Evolutionary conservation across 139 green algal species (phyloP).

Genomic region (Haematococcus lacustris): DNA sequence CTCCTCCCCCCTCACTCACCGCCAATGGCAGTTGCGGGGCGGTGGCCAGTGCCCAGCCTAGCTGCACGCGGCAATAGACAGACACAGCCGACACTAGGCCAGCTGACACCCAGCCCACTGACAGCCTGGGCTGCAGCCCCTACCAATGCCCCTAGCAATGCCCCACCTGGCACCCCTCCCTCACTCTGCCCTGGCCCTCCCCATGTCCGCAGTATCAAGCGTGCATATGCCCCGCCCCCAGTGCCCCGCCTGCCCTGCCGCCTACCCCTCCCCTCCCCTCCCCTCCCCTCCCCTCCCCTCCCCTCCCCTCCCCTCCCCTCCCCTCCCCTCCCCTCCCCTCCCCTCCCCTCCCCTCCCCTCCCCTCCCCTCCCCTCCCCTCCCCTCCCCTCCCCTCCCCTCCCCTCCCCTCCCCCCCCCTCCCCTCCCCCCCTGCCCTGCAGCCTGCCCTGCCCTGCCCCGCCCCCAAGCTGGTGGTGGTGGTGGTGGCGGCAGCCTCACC

Average conservation of each 20-base stretch:
- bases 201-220: not conserved
- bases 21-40: conserved; percentile 33
- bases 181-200: not conserved
- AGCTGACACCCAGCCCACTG: not conserved
- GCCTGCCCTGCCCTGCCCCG: not conserved
- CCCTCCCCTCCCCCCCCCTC: too few species aligned
- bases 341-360: too few species aligned
- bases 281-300: too few species aligned
- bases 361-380: too few species aligned
- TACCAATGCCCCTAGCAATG: not conserved
- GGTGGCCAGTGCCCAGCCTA: conserved; percentile 16
- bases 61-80: conserved; percentile 2
- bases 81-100: not conserved
- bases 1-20: conserved; percentile 11
- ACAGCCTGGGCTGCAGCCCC: not conserved
- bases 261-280: too few species aligned
- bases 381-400: too few species aligned
- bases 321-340: too few species aligned
- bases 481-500: not conserved
- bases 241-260: too few species aligned
- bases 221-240: not conserved
- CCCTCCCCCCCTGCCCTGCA: too few species aligned
- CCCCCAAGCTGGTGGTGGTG: not conserved
- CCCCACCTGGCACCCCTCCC: not conserved
- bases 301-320: too few species aligned